phyloP scores from a whole-genome alignment of 2,329 filamentous ascomycete genomes.

The Venturia nashicola region DNA sequence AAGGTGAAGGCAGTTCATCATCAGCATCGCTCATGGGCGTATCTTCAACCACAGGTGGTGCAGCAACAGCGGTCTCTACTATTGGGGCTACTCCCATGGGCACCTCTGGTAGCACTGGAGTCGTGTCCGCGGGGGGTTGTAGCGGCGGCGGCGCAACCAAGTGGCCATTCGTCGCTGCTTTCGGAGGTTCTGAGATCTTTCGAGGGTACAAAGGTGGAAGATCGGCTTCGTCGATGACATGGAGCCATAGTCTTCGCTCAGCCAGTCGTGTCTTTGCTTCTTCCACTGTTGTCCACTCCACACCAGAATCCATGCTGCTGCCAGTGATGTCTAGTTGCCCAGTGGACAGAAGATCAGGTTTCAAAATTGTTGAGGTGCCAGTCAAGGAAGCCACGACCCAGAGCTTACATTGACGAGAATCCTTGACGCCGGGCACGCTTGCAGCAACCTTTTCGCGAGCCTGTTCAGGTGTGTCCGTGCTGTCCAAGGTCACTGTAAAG shows the following conservation, averaged over 20 bases:
- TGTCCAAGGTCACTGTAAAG: constrained; percentile 7
- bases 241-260: constrained; percentile 10
- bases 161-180: not conserved
- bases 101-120: not conserved
- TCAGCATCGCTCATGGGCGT: constrained; percentile 28
- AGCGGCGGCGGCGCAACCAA: constrained; percentile 17
- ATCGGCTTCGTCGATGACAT: constrained; percentile 15
- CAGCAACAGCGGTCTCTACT: not conserved
- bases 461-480: constrained; percentile 1
- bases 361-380: constrained; percentile 12
- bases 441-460: constrained; percentile 9
- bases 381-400: constrained; percentile 24
- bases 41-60: constrained; percentile 16
- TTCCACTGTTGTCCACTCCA: constrained; percentile 6
- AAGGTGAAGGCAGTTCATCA: constrained; percentile 13
- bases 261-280: not conserved
- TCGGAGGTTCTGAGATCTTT: not conserved
- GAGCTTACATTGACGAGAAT: constrained; percentile 26
- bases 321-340: not conserved
- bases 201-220: constrained; percentile 5
- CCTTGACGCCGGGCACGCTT: constrained; percentile 16
- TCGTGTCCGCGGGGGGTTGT: not conserved
- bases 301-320: not conserved
- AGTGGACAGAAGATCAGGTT: not conserved
- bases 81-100: not conserved